Evolutionary conservation across 176 grass and related monocot species (phyloP).

Genomic region (Oropetium thomaeum): DNA sequence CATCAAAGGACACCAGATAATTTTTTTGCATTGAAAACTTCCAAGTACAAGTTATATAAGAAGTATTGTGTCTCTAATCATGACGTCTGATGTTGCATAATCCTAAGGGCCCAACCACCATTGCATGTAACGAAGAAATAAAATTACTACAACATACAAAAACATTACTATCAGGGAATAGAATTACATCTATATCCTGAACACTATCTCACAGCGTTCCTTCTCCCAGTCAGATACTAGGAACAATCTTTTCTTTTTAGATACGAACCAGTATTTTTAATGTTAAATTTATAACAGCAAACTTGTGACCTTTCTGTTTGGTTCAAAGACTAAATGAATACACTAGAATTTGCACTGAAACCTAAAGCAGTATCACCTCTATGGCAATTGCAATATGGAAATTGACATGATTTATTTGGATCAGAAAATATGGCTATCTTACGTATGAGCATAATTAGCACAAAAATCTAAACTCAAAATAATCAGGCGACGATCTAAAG

Average conservation of each 20-base stretch:
- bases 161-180: not conserved
- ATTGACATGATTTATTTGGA: not conserved
- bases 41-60: not conserved
- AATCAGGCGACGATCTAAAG: not conserved
- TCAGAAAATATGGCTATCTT: slow-evolving; percentile 4
- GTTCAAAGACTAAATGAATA: not conserved
- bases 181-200: not conserved
- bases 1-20: not conserved
- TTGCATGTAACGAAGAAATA: not conserved
- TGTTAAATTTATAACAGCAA: not conserved
- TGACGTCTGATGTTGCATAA: slow-evolving; percentile 9
- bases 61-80: not conserved
- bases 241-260: not conserved
- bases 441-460: not conserved
- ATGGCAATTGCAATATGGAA: not conserved
- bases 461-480: not conserved
- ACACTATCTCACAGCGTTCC: not conserved
- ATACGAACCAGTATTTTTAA: not conserved
- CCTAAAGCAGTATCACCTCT: not conserved
- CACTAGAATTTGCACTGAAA: not conserved
- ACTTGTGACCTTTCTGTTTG: not conserved
- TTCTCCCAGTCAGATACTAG: not conserved
- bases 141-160: not conserved
- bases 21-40: slow-evolving; percentile 2
- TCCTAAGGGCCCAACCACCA: not conserved